These are phyloP conservation scores for Austroboletus olivaceoglutinosus DNA, from an alignment of 1,284 basidiomycete species.

Conservation along the genomic window DNA sequence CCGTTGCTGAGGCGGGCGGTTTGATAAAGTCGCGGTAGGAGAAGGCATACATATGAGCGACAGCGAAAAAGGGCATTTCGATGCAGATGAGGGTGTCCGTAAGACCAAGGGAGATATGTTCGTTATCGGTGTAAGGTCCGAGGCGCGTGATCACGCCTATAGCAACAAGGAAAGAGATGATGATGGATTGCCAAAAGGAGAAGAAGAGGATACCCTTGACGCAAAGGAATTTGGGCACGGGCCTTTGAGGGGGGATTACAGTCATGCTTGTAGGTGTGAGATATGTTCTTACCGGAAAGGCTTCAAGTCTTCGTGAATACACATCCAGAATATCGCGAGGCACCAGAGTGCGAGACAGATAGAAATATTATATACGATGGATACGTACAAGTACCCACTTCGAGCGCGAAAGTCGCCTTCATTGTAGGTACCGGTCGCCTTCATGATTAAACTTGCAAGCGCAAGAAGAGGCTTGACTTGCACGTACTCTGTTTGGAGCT, in stretches of 20 bases:
- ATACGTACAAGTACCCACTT: slow-evolving; percentile 93
- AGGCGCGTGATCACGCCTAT: slow-evolving; percentile 73
- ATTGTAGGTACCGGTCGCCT: slow-evolving; percentile 83
- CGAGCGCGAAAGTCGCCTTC: slow-evolving; percentile 83
- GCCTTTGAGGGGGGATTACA: slow-evolving; percentile 39
- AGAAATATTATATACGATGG: slow-evolving; percentile 75
- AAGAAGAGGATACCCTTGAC: slow-evolving; percentile 98
- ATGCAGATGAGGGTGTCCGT: slow-evolving; percentile 91
- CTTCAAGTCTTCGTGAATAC: slow-evolving; percentile 80
- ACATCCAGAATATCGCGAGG: slow-evolving; percentile 93
- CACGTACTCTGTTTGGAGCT: slow-evolving; percentile 76
- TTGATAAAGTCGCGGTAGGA: slow-evolving; percentile 83
- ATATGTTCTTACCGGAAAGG: slow-evolving; percentile 69
- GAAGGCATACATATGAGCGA: slow-evolving; percentile 91
- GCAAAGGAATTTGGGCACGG: slow-evolving; percentile 93
- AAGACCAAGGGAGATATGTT: slow-evolving; percentile 87
- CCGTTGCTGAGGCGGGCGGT: slow-evolving; percentile 38
- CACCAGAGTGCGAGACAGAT: slow-evolving; percentile 81
- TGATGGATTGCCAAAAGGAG: slow-evolving; percentile 95
- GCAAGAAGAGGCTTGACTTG: slow-evolving; percentile 94
- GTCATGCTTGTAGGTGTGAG: not conserved
- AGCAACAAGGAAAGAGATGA: slow-evolving; percentile 86
- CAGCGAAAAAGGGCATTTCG: slow-evolving; percentile 97
- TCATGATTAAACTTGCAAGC: slow-evolving; percentile 80
- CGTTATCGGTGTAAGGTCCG: slow-evolving; percentile 86